Conservation (phyloP, 1,139 yeast species). For the Saccharomycopsis hybrid region DNA sequence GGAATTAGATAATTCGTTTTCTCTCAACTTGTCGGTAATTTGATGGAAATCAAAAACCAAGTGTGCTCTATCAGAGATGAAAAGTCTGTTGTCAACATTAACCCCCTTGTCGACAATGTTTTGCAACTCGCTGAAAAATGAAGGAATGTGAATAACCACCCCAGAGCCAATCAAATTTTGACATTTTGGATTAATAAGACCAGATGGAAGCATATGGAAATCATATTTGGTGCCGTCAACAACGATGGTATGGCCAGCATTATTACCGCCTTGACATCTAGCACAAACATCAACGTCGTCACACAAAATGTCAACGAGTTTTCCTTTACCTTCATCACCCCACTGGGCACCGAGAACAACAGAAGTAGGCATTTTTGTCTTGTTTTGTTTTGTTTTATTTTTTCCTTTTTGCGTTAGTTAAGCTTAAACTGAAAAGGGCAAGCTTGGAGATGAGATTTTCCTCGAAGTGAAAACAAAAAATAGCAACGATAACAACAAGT, state of each 20-base stretch:
- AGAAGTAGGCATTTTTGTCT: slow-evolving; percentile 37
- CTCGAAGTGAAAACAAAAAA: too few relatives aligned
- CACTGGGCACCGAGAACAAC: slow-evolving; percentile 97
- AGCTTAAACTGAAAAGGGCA: too few relatives aligned
- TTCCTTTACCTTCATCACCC: slow-evolving; percentile 99
- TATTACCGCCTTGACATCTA: slow-evolving; percentile 98
- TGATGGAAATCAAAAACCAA: slow-evolving; percentile 97
- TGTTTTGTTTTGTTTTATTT: too few relatives aligned
- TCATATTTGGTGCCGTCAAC: slow-evolving; percentile 85
- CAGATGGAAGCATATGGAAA: slow-evolving; percentile 98
- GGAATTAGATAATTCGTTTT: slow-evolving; percentile 67
- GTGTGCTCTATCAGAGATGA: slow-evolving; percentile 90
- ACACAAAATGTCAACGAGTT: slow-evolving; percentile 88
- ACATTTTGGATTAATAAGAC: slow-evolving; percentile 89
- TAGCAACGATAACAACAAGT: too few relatives aligned
- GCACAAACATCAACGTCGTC: slow-evolving; percentile 96
- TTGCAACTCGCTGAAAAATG: slow-evolving; percentile 82
- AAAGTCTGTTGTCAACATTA: slow-evolving; percentile 71
- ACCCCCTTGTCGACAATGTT: slow-evolving; percentile 77
- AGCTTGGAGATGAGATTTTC: too few relatives aligned
- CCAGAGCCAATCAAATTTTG: slow-evolving; percentile 90
- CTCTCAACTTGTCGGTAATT: slow-evolving; percentile 91
- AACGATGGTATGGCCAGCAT: slow-evolving; percentile 98
- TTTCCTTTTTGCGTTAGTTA: too few relatives aligned
- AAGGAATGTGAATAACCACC: slow-evolving; percentile 92